Evolutionary conservation across 805 yeast genomes (phyloP), one percentile per base, ranked within the genome.

Genomic region (Metschnikowia baotianmanensis): DNA sequence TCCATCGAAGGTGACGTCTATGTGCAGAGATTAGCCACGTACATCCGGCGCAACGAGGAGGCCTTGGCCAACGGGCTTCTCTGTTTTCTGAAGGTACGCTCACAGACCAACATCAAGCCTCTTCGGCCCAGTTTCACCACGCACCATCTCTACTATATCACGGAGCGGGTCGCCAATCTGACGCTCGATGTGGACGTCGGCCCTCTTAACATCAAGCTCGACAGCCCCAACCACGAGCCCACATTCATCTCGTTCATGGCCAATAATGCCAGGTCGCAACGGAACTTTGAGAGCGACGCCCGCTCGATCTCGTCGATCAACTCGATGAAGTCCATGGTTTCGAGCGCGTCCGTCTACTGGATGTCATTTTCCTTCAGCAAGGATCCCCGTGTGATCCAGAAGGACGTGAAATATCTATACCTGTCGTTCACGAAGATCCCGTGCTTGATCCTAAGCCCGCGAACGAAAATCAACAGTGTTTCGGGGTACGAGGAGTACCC

Each of bases 401-500:
- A 72, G 47, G 82, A 78, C 48, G 58, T 78, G 33, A 73, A 69
- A 48, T 81, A 81, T 58, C 56, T 81, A 21, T 77, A 78, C 55
- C 72, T 81, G 13, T 80, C 83, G 4, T 82, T 81, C 57, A 76
- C 84, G 3, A 80, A 80, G 47, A 63, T 81, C 20, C 86, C 87
- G 0, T 79, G 86, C 54, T 65, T 81, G 36, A 62, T 83, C 25
- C 56, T 81, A 40, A 74, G 81, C 10, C 82, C 82, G 9, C 82
- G 78, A 46, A 69, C 78, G 6, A 78, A 78, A 46, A 74, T 82
- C 13, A 74, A 69, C 46, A 62, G 77, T 31, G 80, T 81, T 21
- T 72, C 68, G 36, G 80, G 81, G 2, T 82, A 79, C 56, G 85
- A 81, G 52, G 86, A 81, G 54, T 81, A 76, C 54, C 87, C 86